Conservation (phyloP, 306 rosid genomes). For the Cyamopsis tetragonoloba region DNA sequence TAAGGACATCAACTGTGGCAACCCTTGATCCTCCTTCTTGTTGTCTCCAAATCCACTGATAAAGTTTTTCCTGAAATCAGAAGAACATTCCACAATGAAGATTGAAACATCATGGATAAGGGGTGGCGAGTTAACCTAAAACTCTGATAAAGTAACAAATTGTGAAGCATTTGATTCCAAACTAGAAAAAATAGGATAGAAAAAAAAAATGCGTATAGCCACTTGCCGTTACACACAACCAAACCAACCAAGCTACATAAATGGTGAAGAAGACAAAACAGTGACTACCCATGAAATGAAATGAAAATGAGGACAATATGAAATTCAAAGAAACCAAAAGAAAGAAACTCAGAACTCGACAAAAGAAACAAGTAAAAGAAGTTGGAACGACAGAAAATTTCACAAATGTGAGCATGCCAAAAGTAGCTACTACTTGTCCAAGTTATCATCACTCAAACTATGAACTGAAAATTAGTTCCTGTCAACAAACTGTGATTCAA, state of each 20-base stretch:
- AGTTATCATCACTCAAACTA: slow-evolving; percentile 4
- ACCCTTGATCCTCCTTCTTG: slow-evolving; percentile 78
- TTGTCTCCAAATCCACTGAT: slow-evolving; percentile 75
- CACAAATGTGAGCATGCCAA: not conserved
- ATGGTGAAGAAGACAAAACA: not conserved
- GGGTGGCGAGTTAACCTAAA: too few species aligned
- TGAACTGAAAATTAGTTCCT: not conserved
- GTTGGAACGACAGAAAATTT: not conserved
- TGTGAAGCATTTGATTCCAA: not conserved
- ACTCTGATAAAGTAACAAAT: not conserved
- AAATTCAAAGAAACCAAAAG: not conserved
- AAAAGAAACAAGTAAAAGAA: not conserved
- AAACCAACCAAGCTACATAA: not conserved
- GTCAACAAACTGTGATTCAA: slow-evolving; percentile 1
- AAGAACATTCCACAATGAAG: not conserved
- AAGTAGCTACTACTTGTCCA: not conserved
- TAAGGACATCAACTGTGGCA: slow-evolving; percentile 50
- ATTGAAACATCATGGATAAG: too few species aligned
- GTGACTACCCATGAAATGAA: slow-evolving; percentile 4
- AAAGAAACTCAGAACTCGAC: not conserved
- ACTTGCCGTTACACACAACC: slow-evolving; percentile 10
- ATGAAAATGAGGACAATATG: not conserved
- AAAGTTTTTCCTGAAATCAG: slow-evolving; percentile 63
- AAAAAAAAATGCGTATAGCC: not conserved
- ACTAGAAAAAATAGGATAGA: not conserved